Percentiles rank a stretch among this genome's conserved stretches.
These are phyloP conservation scores for Carex pumila DNA, from an alignment of 176 grass and related monocot species.

Conservation along the genomic window DNA sequence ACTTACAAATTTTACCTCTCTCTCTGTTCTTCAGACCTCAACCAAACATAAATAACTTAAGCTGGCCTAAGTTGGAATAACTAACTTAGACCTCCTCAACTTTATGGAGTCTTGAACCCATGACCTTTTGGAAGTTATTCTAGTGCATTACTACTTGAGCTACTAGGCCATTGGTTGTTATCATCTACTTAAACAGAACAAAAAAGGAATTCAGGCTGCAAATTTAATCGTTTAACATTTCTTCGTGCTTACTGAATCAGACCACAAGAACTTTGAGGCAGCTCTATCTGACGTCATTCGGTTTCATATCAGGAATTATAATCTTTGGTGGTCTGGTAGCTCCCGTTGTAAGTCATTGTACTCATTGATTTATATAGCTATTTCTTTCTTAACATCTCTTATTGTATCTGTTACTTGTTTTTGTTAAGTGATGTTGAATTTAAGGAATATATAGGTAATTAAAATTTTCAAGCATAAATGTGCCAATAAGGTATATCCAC, in stretches of 20 bases:
- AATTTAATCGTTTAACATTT: background rate
- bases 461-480: background rate
- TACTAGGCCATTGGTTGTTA: background rate
- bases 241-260: slow-evolving; percentile 33
- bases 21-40: too few species aligned
- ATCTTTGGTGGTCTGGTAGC: slow-evolving; percentile 75
- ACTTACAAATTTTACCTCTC: too few species aligned
- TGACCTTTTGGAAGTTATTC: background rate
- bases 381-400: slow-evolving; percentile 12
- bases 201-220: background rate
- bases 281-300: slow-evolving; percentile 80
- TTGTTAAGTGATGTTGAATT: background rate
- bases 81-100: too few species aligned
- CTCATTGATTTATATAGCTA: background rate
- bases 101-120: background rate
- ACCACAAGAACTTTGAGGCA: slow-evolving; percentile 94
- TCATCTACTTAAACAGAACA: background rate
- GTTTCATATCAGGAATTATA: slow-evolving; percentile 78
- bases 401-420: background rate
- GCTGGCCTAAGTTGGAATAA: too few species aligned
- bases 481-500: background rate
- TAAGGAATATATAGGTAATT: background rate
- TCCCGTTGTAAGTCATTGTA: slow-evolving; percentile 55
- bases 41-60: too few species aligned
- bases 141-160: background rate